Evolutionary conservation across 345 rosid genomes (phyloP).

Genomic region (Salix purpurea): DNA sequence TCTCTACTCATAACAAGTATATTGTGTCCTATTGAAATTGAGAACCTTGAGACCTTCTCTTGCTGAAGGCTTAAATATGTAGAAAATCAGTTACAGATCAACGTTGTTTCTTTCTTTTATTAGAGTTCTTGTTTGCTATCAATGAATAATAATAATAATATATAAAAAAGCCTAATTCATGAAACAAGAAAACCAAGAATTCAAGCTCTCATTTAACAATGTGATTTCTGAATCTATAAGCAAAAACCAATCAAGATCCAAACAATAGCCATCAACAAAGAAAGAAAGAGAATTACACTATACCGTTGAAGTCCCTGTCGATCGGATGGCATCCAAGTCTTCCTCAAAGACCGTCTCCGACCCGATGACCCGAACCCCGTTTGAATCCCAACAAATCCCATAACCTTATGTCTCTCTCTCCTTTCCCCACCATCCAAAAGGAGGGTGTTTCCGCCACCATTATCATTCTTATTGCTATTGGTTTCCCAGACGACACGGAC

Average conservation of each 20-base stretch:
- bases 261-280: neutral
- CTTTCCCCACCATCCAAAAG: conserved; percentile 8
- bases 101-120: neutral
- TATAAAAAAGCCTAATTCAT: neutral
- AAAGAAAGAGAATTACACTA: neutral
- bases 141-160: neutral
- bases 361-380: conserved; percentile 70
- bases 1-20: neutral
- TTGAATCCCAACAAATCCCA: conserved; percentile 89
- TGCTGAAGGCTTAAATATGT: neutral
- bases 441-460: conserved; percentile 9
- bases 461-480: conserved; percentile 11
- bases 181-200: neutral
- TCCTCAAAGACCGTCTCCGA: conserved; percentile 68
- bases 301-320: conserved; percentile 75
- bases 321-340: conserved; percentile 92
- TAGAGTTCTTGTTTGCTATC: neutral
- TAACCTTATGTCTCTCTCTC: conserved; percentile 62
- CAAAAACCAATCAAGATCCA: neutral
- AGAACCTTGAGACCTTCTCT: neutral
- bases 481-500: conserved; percentile 61
- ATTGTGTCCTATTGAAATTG: neutral
- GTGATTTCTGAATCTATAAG: neutral
- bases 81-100: neutral
- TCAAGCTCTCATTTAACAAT: neutral